Percentiles rank a stretch among this genome's conserved stretches.
These are phyloP conservation scores for Acanthamoeba sp. DNA, from an alignment of 208 protist species.

Conservation along the genomic window DNA sequence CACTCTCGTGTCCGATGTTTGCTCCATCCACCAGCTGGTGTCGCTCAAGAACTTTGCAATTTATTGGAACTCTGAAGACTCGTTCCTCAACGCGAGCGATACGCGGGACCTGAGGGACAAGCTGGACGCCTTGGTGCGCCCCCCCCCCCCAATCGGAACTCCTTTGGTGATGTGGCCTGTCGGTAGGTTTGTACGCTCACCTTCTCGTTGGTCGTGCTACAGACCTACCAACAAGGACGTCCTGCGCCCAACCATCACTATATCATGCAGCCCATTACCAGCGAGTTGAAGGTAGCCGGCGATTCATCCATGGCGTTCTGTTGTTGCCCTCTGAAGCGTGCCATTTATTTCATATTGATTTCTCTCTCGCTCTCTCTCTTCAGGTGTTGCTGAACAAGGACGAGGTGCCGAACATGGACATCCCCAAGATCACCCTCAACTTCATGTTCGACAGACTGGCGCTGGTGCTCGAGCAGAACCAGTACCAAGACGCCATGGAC, in stretches of 20 bases:
- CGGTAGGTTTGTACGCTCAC: not conserved
- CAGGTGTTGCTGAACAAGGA: constrained; percentile 66
- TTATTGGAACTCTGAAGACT: constrained; percentile 63
- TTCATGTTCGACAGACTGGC: constrained; percentile 69
- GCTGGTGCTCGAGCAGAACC: constrained; percentile 66
- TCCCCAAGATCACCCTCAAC: constrained; percentile 62
- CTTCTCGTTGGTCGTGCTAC: not conserved
- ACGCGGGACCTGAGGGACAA: not conserved
- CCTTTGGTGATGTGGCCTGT: not conserved
- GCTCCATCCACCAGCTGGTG: constrained; percentile 26
- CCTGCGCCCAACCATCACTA: constrained; percentile 43
- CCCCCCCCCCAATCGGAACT: not conserved
- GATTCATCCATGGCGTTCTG: not conserved
- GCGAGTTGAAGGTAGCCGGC: not conserved
- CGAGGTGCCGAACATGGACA: constrained; percentile 54
- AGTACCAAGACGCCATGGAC: constrained; percentile 67
- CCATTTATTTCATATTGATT: not conserved
- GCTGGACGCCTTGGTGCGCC: constrained; percentile 31
- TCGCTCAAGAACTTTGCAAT: constrained; percentile 65
- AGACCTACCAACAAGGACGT: constrained; percentile 39
- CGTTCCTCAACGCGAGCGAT: not conserved
- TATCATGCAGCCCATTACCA: constrained; percentile 65
- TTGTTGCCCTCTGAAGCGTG: not conserved
- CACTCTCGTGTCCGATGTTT: too few relatives aligned
- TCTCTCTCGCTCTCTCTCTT: not conserved